phyloP scores from a whole-genome alignment of 805 yeast species.

The Pichia eremophila region DNA sequence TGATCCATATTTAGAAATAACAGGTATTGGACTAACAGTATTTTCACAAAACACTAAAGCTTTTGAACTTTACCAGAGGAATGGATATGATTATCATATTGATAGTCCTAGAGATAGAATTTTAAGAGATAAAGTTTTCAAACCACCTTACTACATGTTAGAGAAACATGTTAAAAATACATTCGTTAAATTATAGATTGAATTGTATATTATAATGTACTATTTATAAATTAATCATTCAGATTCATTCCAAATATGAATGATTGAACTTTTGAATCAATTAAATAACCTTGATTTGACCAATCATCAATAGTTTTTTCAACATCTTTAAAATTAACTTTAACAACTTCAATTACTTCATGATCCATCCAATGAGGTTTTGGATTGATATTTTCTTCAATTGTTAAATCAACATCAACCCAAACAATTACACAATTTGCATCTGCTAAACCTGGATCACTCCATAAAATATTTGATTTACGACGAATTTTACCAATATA shows the following conservation, averaged over 20 bases:
- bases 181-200: too few species aligned
- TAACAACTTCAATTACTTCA: slow-evolving; percentile 87
- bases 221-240: neutral
- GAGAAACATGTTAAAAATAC: slow-evolving; percentile 1
- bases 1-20: neutral
- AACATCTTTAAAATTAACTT: slow-evolving; percentile 52
- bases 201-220: too few species aligned
- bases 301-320: slow-evolving; percentile 45
- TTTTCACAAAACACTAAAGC: slow-evolving; percentile 9
- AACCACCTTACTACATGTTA: slow-evolving; percentile 10
- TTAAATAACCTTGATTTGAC: slow-evolving; percentile 54
- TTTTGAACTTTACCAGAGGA: slow-evolving; percentile 1
- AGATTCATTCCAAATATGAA: slow-evolving; percentile 58
- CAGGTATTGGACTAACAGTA: slow-evolving; percentile 9
- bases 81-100: neutral
- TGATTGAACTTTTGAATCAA: slow-evolving; percentile 84
- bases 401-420: slow-evolving; percentile 63
- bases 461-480: slow-evolving; percentile 23
- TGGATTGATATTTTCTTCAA: slow-evolving; percentile 60
- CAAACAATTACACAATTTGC: slow-evolving; percentile 77
- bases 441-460: slow-evolving; percentile 71
- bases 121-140: slow-evolving; percentile 4
- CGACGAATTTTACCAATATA: slow-evolving; percentile 49
- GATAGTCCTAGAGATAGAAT: slow-evolving; percentile 5
- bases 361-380: slow-evolving; percentile 73